Conservation (phyloP, 345 rosid genomes). For the Geranium brycei region DNA sequence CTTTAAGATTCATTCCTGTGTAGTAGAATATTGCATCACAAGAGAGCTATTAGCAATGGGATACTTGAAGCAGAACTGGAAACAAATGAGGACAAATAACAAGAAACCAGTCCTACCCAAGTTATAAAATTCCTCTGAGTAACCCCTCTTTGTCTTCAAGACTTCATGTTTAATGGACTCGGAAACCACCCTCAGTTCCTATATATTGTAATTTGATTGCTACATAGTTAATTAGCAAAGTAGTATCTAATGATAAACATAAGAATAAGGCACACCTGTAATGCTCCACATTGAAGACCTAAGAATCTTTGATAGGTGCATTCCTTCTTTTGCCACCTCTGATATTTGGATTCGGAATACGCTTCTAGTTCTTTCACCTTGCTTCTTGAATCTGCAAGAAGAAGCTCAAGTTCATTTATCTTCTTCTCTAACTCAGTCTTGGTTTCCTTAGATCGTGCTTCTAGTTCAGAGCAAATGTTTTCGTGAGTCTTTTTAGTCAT, state of each 20-base stretch:
- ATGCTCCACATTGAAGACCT: conserved; percentile 37
- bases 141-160: conserved; percentile 42
- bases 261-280: conserved; percentile 41
- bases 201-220: conserved; percentile 10
- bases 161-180: conserved; percentile 55
- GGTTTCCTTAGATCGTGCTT: conserved; percentile 37
- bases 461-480: conserved; percentile 39
- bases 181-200: conserved; percentile 61
- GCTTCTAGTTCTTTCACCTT: conserved; percentile 70
- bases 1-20: conserved; percentile 66
- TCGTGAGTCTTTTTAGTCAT: conserved; percentile 38
- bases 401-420: conserved; percentile 46
- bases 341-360: conserved; percentile 45
- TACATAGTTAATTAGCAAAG: conserved; percentile 5
- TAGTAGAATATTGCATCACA: conserved; percentile 2
- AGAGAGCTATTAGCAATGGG: background rate
- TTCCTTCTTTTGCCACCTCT: conserved; percentile 66
- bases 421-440: conserved; percentile 42
- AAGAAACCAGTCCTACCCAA: conserved; percentile 35
- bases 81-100: background rate
- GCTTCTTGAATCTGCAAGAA: conserved; percentile 35
- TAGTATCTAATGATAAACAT: conserved; percentile 1
- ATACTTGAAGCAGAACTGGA: background rate
- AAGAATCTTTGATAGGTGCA: conserved; percentile 39
- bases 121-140: conserved; percentile 47